These are phyloP conservation scores for Candida patagonica DNA, from an alignment of 805 yeast genomes.

Conservation along the genomic window DNA sequence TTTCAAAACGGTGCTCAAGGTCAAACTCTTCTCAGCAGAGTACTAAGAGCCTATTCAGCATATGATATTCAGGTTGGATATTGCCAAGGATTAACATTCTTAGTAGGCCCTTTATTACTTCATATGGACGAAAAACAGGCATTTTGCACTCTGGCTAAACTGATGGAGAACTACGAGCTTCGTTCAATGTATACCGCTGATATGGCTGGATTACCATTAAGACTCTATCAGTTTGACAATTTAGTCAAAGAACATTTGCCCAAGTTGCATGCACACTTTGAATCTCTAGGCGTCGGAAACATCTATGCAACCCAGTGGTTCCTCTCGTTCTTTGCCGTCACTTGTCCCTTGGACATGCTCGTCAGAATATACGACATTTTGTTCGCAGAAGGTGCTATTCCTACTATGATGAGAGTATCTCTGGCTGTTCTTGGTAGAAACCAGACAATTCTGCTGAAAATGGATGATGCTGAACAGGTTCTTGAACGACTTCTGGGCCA, in stretches of 20 bases:
- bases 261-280: slow-evolving; percentile 37
- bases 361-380: slow-evolving; percentile 43
- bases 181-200: slow-evolving; percentile 44
- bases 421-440: slow-evolving; percentile 43
- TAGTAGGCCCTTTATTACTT: slow-evolving; percentile 49
- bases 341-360: slow-evolving; percentile 46
- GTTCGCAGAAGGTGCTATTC: slow-evolving; percentile 46
- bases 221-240: slow-evolving; percentile 43
- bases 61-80: slow-evolving; percentile 60
- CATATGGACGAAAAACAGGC: slow-evolving; percentile 35
- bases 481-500: slow-evolving; percentile 34
- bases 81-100: slow-evolving; percentile 57
- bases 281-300: slow-evolving; percentile 35
- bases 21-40: slow-evolving; percentile 39
- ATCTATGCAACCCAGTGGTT: slow-evolving; percentile 57
- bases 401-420: slow-evolving; percentile 46
- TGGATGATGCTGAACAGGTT: slow-evolving; percentile 33
- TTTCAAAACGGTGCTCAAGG: slow-evolving; percentile 37
- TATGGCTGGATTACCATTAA: slow-evolving; percentile 43
- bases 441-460: slow-evolving; percentile 29
- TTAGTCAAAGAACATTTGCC: slow-evolving; percentile 35
- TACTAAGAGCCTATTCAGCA: slow-evolving; percentile 52
- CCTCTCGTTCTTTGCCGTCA: slow-evolving; percentile 48
- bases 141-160: slow-evolving; percentile 43
- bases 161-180: slow-evolving; percentile 53